These are phyloP conservation scores for Rhizopogon vulgaris DNA, from an alignment of 768 basidiomycete genomes.

Conservation along the genomic window DNA sequence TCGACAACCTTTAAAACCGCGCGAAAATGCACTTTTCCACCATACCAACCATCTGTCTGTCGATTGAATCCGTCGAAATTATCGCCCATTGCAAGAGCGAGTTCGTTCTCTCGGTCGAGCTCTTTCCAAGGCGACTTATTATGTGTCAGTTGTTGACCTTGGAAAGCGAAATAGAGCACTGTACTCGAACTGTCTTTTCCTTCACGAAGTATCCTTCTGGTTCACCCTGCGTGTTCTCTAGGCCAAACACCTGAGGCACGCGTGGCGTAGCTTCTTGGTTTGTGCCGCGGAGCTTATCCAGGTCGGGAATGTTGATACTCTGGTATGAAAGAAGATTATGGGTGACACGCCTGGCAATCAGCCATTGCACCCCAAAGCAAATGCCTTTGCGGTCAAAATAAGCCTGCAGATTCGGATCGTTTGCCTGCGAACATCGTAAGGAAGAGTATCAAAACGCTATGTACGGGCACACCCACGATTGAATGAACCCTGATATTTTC, in stretches of 20 bases:
- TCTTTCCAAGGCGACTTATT: slow-evolving; percentile 57
- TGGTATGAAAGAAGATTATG: slow-evolving; percentile 22
- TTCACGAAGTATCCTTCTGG: slow-evolving; percentile 10
- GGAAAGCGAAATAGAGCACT: slow-evolving; percentile 9
- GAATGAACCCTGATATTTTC: not conserved
- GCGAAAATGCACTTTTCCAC: slow-evolving; percentile 53
- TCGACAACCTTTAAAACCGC: slow-evolving; percentile 28
- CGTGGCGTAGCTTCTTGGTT: slow-evolving; percentile 29
- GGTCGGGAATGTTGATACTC: slow-evolving; percentile 20
- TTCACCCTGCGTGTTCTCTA: not conserved
- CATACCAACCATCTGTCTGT: slow-evolving; percentile 44
- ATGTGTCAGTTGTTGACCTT: slow-evolving; percentile 6
- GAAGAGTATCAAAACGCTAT: not conserved
- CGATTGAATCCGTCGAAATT: slow-evolving; percentile 29
- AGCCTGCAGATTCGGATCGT: slow-evolving; percentile 7
- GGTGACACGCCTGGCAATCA: slow-evolving; percentile 41
- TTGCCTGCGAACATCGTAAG: slow-evolving; percentile 4
- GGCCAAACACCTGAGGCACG: slow-evolving; percentile 11
- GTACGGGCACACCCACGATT: not conserved
- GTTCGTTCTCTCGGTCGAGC: slow-evolving; percentile 48
- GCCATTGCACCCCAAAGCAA: slow-evolving; percentile 46
- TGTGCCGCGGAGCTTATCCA: slow-evolving; percentile 24
- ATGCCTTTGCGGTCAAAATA: slow-evolving; percentile 25
- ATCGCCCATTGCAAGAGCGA: not conserved
- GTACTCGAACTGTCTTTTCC: slow-evolving; percentile 10